Percentiles rank a stretch among this genome's conserved stretches.
Conservation (phyloP, 345 rosid genomes). For the Nasturtium officinale region DNA sequence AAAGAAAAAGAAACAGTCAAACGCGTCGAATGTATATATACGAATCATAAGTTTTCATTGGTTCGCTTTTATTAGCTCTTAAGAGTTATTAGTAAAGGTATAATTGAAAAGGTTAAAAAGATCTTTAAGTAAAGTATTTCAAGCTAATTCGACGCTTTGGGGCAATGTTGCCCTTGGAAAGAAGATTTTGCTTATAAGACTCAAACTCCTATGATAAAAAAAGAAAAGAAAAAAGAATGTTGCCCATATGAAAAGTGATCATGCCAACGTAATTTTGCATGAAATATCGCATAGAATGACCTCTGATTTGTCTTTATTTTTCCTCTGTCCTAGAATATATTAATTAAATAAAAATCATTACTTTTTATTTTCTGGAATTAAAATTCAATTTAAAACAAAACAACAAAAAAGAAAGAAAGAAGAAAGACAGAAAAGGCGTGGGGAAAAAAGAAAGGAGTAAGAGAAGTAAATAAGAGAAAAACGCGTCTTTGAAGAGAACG, state of each 20-base stretch:
- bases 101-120: background rate
- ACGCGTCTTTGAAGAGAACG: slow-evolving; percentile 43
- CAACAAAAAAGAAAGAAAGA: slow-evolving; percentile 6
- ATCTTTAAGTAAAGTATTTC: background rate
- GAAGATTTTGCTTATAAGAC: slow-evolving; percentile 44
- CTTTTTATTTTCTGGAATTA: background rate
- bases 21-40: no score
- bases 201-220: slow-evolving; percentile 33
- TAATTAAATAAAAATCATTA: slow-evolving; percentile 9
- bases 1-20: no score
- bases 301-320: slow-evolving; percentile 9
- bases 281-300: slow-evolving; percentile 40
- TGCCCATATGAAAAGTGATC: slow-evolving; percentile 44
- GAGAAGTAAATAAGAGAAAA: slow-evolving; percentile 31
- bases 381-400: no score
- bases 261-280: slow-evolving; percentile 48
- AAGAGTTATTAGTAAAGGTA: no score
- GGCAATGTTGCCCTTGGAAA: background rate
- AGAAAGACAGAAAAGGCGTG: slow-evolving; percentile 40
- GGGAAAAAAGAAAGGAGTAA: slow-evolving; percentile 16
- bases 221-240: background rate
- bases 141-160: slow-evolving; percentile 27
- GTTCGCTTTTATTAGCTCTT: background rate
- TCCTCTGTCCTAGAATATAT: background rate
- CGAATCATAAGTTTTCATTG: background rate